A percentile compares a stretch with the other conserved stretches of the same genome.
phyloP scores from a whole-genome alignment of 225 moss, liverwort and hornwort genomes.

The Ulota crispa region DNA sequence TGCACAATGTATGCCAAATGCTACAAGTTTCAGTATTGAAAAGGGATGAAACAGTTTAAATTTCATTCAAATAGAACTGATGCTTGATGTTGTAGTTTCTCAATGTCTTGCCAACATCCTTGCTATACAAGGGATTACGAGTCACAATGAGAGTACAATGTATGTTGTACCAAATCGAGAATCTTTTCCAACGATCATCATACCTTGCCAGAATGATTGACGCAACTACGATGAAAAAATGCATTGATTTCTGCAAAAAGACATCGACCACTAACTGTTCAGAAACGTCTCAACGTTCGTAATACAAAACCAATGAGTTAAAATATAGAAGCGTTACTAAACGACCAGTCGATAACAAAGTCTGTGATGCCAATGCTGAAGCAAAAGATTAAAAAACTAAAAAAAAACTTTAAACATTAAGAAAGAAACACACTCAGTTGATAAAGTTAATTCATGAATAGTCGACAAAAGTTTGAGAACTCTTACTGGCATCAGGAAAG shows the following conservation, averaged over 20 bases:
- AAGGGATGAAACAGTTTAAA: too few relatives aligned
- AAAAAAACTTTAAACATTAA: background rate
- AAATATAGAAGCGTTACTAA: background rate
- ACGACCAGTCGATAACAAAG: background rate
- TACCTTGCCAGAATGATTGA: conserved; percentile 95
- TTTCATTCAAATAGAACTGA: background rate
- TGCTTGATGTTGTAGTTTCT: background rate
- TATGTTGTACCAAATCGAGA: background rate
- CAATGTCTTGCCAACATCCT: background rate
- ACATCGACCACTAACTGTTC: conserved; percentile 4
- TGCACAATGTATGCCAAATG: conserved; percentile 36
- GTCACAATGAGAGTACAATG: background rate
- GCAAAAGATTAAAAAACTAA: background rate
- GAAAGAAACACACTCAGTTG: background rate
- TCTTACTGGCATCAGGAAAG: conserved; percentile 81
- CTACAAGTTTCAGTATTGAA: background rate
- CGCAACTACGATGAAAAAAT: conserved; percentile 78
- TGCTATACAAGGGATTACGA: background rate
- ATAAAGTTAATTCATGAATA: background rate
- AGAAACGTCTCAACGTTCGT: background rate
- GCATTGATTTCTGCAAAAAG: conserved; percentile 77
- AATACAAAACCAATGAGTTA: background rate
- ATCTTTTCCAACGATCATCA: conserved; percentile 16
- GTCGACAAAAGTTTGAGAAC: background rate
- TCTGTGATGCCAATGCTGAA: background rate